phyloP scores from a whole-genome alignment of 495 filamentous ascomycete species.

The Chaetomium fimeti region DNA sequence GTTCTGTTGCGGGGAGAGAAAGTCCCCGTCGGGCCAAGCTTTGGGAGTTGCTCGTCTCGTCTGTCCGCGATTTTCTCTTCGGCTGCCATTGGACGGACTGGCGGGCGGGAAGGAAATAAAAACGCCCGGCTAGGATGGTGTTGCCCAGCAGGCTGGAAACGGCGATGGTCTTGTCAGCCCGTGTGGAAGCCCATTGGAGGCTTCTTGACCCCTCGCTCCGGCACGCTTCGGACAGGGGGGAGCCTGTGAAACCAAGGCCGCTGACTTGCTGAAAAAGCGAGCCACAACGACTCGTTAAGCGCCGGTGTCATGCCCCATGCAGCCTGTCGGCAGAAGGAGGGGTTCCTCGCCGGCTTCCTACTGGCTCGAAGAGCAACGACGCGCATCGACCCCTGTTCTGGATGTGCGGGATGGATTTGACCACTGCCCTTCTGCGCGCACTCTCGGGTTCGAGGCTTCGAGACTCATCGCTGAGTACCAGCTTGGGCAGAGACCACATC shows the following conservation, averaged over 20 bases:
- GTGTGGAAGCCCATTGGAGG: conserved; percentile 26
- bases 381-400: conserved; percentile 31
- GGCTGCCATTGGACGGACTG: conserved; percentile 17
- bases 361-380: conserved; percentile 36
- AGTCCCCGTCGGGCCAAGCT: background rate
- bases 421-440: conserved; percentile 1
- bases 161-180: conserved; percentile 2
- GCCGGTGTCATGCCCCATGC: conserved; percentile 38
- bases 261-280: conserved; percentile 36
- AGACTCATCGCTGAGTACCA: background rate
- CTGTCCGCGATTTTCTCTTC: background rate
- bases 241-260: conserved; percentile 19
- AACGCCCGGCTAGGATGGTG: conserved; percentile 14
- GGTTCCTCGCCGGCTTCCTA: conserved; percentile 27
- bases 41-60: conserved; percentile 2
- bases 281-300: conserved; percentile 38
- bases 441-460: background rate
- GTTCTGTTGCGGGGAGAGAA: background rate
- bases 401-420: conserved; percentile 28
- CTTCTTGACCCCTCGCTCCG: conserved; percentile 21
- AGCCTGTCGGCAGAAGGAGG: conserved; percentile 34
- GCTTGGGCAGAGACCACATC: no score
- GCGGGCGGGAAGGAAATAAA: background rate
- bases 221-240: conserved; percentile 19
- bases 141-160: conserved; percentile 36